Conservation (phyloP, 192 early-diverging fungal genomes). For the Linnemannia zychae region DNA sequence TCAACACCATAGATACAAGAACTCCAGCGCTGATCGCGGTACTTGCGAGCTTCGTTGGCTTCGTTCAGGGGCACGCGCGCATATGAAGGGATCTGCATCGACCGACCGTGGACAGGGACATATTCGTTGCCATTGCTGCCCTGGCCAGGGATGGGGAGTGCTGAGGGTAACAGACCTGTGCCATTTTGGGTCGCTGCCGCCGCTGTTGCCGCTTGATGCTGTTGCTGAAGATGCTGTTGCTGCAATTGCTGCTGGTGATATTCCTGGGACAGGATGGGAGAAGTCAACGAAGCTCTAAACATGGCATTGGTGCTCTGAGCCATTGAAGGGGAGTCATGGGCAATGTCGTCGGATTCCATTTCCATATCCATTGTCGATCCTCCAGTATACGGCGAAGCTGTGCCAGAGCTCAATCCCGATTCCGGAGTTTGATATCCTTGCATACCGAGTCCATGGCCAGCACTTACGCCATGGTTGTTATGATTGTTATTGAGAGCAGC, state of each 20-base stretch:
- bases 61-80: conserved; percentile 47
- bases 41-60: conserved; percentile 39
- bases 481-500: conserved; percentile 1
- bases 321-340: conserved; percentile 10
- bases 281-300: neutral
- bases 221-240: neutral
- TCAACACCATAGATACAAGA: conserved; percentile 53
- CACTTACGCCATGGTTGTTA: neutral
- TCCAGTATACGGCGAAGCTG: conserved; percentile 10
- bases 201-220: neutral
- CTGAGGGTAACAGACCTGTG: conserved; percentile 28
- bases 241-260: conserved; percentile 1
- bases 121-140: conserved; percentile 15
- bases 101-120: conserved; percentile 48
- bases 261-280: neutral
- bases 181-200: neutral
- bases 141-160: conserved; percentile 35
- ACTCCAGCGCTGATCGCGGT: conserved; percentile 52
- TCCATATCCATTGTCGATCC: conserved; percentile 34
- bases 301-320: conserved; percentile 28
- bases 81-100: conserved; percentile 54
- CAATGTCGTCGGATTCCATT: conserved; percentile 18
- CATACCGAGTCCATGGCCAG: neutral
- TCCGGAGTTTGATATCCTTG: conserved; percentile 44
- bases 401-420: conserved; percentile 23